These are phyloP conservation scores for Candida boidinii DNA, from an alignment of 805 yeast genomes.

Conservation along the genomic window DNA sequence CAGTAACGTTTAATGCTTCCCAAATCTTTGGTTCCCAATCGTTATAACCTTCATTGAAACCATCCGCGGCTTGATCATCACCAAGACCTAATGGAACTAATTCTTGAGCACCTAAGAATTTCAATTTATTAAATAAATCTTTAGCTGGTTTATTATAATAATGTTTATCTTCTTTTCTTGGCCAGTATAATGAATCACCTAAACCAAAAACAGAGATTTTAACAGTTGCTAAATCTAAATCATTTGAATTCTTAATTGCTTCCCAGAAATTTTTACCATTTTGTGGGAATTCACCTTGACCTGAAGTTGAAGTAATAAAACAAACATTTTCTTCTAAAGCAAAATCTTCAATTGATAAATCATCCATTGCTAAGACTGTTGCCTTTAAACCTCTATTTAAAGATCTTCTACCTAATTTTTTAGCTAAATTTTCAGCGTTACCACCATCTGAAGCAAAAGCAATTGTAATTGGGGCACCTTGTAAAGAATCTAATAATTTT, in stretches of 20 bases:
- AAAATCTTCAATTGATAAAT: conserved; percentile 62
- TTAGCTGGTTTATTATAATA: conserved; percentile 87
- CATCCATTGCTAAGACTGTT: conserved; percentile 61
- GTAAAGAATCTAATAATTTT: conserved; percentile 71
- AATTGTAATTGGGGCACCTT: conserved; percentile 86
- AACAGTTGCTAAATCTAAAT: conserved; percentile 52
- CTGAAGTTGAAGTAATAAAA: conserved; percentile 67
- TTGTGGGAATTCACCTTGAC: conserved; percentile 83
- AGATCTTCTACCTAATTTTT: conserved; percentile 70
- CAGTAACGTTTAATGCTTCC: conserved; percentile 84
- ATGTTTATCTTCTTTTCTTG: conserved; percentile 89
- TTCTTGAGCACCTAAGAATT: conserved; percentile 64
- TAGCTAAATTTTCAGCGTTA: conserved; percentile 75
- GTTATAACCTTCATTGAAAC: conserved; percentile 83
- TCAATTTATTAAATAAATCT: conserved; percentile 60
- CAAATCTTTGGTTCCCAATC: conserved; percentile 81
- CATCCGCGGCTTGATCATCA: conserved; percentile 97
- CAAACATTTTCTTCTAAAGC: conserved; percentile 62
- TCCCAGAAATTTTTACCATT: conserved; percentile 79
- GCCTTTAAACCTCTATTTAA: conserved; percentile 71
- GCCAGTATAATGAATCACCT: conserved; percentile 90
- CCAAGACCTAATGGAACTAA: conserved; percentile 78
- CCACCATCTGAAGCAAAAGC: conserved; percentile 93
- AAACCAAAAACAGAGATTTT: conserved; percentile 63
- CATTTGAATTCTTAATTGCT: conserved; percentile 48